Percentiles rank a stretch among this genome's conserved stretches.
phyloP scores from a whole-genome alignment of 1,284 basidiomycete species.

The Ganoderma leucocontextum region DNA sequence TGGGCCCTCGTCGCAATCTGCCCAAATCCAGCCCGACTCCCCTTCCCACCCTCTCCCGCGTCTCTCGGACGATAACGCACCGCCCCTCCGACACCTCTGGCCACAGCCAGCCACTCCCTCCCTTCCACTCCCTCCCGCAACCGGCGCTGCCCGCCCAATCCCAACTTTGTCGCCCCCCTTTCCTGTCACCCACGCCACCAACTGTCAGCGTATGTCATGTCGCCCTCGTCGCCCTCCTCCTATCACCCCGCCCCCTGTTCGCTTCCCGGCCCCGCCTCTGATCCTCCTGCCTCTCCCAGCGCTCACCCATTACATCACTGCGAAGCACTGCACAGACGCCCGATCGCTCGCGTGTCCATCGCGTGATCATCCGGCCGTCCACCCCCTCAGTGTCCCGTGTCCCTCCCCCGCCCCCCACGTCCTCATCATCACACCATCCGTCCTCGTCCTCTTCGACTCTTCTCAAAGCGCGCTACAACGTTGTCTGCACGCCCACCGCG shows the following conservation, averaged over 20 bases:
- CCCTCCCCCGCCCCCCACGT: too few relatives aligned
- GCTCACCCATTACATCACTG: slow-evolving; percentile 30
- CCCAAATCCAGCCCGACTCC: slow-evolving; percentile 32
- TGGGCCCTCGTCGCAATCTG: slow-evolving; percentile 31
- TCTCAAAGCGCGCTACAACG: background rate
- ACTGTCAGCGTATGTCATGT: slow-evolving; percentile 20
- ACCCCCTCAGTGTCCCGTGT: too few relatives aligned
- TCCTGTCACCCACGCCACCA: slow-evolving; percentile 26
- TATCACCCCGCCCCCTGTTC: slow-evolving; percentile 24
- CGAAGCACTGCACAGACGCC: slow-evolving; percentile 27
- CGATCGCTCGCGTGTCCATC: slow-evolving; percentile 28
- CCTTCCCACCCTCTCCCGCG: slow-evolving; percentile 29
- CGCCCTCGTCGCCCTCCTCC: slow-evolving; percentile 13
- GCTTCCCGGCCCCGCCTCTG: slow-evolving; percentile 26
- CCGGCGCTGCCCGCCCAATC: slow-evolving; percentile 4
- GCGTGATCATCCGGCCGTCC: slow-evolving; percentile 27
- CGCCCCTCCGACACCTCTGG: slow-evolving; percentile 7
- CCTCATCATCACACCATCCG: background rate
- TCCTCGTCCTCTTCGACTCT: background rate
- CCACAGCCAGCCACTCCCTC: slow-evolving; percentile 1
- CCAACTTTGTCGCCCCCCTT: slow-evolving; percentile 10
- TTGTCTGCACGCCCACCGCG: slow-evolving; percentile 5
- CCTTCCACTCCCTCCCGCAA: background rate
- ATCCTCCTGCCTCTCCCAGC: slow-evolving; percentile 13
- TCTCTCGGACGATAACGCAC: slow-evolving; percentile 36